Base-by-base conservation (phyloP, 306 rosid genomes). In the Corylus americana region DNA sequence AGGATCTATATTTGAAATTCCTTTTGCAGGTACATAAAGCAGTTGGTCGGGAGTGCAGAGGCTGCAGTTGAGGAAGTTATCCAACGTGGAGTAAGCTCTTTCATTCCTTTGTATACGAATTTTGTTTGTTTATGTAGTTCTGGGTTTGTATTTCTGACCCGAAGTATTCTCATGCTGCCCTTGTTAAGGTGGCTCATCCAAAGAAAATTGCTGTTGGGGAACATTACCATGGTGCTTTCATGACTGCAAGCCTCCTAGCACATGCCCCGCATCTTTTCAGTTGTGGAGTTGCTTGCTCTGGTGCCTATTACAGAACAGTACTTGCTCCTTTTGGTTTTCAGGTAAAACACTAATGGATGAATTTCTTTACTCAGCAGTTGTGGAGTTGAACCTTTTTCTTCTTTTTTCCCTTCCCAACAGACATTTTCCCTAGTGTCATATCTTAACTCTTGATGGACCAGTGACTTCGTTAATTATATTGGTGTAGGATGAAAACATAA, bases 261-360 rank as follows among this genome's bases (percentile, higher is more conserved):
- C 99, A 93, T 69, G 99, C 99, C 58, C 94, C 99, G 99, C 22
- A 22, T 22, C 22, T 22, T 22, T 22, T 22, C 22, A 22, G 22
- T 22, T 22, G 22, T 22, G 22, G 99, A 76, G 76, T 95, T 88
- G 99, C 99, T 80, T 98, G 99, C 49, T 95, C 99, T 75, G 99
- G 99, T 83, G 99, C 99, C 77, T 95, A 95, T 90, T 91, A 95
- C 86, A 89, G 99, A 85, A 95, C 99, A 22, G 22, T 22, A 5
- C 93, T 95, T 55, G 93, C 99, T 80, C 99, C 99, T 79, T 95
- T 95, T 55, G 99, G 99, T 81, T 95, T 95, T 87, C 99, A 95
- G 99, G 99, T 93, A 70, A 47, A 49, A 12, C 47, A 79, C 67
- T 58, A 49, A 62, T 61, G 48, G 51, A 11, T 22, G 22, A 22